Evolutionary conservation across 139 green algal species (phyloP), one percentile per base, ranked within the genome.

Genomic region (Chlamydomonas asymmetrica): DNA sequence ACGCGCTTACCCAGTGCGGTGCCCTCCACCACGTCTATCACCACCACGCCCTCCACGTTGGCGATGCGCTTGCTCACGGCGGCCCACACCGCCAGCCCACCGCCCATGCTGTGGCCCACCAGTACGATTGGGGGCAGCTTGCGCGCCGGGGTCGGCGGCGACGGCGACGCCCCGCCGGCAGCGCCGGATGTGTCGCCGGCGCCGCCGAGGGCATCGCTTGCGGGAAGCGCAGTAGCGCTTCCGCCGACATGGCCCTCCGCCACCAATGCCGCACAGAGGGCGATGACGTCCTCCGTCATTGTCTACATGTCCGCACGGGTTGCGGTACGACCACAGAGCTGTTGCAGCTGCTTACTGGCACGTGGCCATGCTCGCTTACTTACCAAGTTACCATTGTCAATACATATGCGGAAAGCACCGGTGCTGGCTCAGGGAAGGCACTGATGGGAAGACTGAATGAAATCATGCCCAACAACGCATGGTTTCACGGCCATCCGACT

Each of bases 21-120:
- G 38, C 93, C 94, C 79, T 97, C 94, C 34, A 97, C 94, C 41
- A 98, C 93, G 71, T 98, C 94, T n/a, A 98, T 89, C 16, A 97
- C 91, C 27, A 96, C 81, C 35, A 96, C n/a, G 0, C 93, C 94
- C 38, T 88, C 80, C 31, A 97, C 72, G 31, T 57, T 52, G 37
- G 66, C 8, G 39, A 94, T 91, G 40, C 80, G 66, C 61, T 87
- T 81, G 20, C 41, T 71, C 6, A 82, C 79, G 16, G 89, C 91
- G 5, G 85, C 81, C 62, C 88, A 85, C 59, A 92, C 85, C 3
- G 90, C 94, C 1, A 97, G 73, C 0, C 92, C 93, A 2, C 90
- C 94, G 5, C 94, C 93, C 91, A 98, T 96, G 68, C 83, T 93
- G 83, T 97, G 93, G 0, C 94, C 94, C 10, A 96, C 79, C 3